Percentiles rank a stretch among this genome's conserved stretches.
Evolutionary conservation across 352 stramenopile genomes (phyloP).

Genomic region (Phytophthora pseudosyringae): DNA sequence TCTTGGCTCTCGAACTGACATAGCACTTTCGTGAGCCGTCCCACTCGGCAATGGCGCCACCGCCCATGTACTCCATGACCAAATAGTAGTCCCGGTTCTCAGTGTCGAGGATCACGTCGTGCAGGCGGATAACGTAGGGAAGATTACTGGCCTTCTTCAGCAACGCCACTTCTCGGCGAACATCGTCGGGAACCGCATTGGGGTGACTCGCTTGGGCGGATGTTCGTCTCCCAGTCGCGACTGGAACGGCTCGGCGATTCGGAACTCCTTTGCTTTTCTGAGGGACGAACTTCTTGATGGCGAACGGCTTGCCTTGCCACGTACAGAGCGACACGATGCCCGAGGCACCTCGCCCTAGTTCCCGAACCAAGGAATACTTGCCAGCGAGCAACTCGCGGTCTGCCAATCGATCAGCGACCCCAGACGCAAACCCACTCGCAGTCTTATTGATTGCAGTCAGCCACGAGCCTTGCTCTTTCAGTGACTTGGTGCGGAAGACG

Average conservation of each 20-base stretch:
- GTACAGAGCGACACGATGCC: constrained; percentile 79
- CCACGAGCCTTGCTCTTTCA: constrained; percentile 56
- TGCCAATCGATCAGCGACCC: constrained; percentile 54
- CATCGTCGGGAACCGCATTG: constrained; percentile 53
- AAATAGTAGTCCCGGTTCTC: constrained; percentile 68
- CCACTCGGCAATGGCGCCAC: constrained; percentile 80
- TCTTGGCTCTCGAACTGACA: constrained; percentile 49
- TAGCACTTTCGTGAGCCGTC: constrained; percentile 72
- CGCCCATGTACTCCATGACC: constrained; percentile 89
- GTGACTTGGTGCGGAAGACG: constrained; percentile 48
- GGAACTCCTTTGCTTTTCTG: constrained; percentile 59
- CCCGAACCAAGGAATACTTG: constrained; percentile 73
- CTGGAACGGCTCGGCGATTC: constrained; percentile 51
- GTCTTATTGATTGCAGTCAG: constrained; percentile 46
- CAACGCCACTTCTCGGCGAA: constrained; percentile 76
- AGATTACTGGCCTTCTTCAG: constrained; percentile 78
- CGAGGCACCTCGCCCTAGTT: constrained; percentile 73
- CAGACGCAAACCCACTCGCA: constrained; percentile 54
- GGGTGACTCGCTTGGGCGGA: constrained; percentile 20
- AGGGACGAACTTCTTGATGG: constrained; percentile 75
- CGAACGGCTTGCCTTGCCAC: constrained; percentile 67
- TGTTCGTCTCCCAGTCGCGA: constrained; percentile 20
- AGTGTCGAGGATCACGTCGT: constrained; percentile 80
- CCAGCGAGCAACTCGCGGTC: constrained; percentile 65
- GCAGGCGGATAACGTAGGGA: constrained; percentile 66